Evolutionary conservation across 1,139 yeast species (phyloP), one percentile per base, ranked within the genome.

Genomic region (Saccharomycopsis phalli): DNA sequence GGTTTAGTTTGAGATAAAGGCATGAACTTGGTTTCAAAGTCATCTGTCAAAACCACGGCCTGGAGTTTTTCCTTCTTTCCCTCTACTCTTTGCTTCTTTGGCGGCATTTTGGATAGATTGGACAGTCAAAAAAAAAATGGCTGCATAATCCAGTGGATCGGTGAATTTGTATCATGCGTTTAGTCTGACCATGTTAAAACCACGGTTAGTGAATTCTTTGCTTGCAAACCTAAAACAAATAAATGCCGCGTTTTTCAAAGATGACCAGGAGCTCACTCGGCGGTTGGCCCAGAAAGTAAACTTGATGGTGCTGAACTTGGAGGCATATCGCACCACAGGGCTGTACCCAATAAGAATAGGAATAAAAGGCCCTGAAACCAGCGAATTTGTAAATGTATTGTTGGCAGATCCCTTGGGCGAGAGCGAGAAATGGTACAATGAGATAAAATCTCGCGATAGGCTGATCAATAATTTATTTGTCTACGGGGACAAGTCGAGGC

Each of bases 11-110:
- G 69, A 0, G 97, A 82, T 51, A 93, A 66, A 4, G 99, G 98
- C 83, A 82, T 78, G 61, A 91, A 91, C 51, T 95, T 68, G 3
- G 93, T 80, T 60, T 87, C 84, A 54, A 84, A 91, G 18, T 96
- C 83, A 60, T 91, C 99, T 14, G 95, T 83, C 53, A 91, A 71
- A 23, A 91, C 95, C 47, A 91, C 80, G 5, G 98, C 98, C 62
- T 88, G 97, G 46, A 88, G 70, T 49, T 86, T 69, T 48, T 80
- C 84, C 57, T 78, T 88, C 51, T 76, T 77, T 26, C 71, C 74
- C 19, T 70, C 57, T 45, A 74, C 81, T 56, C 71, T 71, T 53
- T 65, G 69, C 51, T 69, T 69, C 55, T 68, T 74, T 51, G 69
- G 73, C 46, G 68, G 70, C 70, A 62, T 66, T 36, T 10, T 22